A percentile compares a stretch with the other conserved stretches of the same genome.
Evolutionary conservation across 345 rosid genomes (phyloP).

Genomic region (Citrus cavaleriei): DNA sequence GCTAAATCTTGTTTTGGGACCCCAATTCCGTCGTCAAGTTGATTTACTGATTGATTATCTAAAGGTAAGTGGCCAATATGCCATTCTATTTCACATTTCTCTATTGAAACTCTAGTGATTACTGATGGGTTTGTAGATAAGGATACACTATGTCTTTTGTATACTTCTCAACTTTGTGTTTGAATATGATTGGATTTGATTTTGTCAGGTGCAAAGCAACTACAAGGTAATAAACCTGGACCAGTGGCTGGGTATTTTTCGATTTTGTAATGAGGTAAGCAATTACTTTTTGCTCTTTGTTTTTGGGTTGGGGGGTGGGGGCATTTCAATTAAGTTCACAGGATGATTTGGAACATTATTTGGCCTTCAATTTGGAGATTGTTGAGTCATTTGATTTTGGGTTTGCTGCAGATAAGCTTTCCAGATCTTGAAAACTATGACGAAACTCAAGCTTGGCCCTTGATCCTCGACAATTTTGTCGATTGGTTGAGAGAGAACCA

Average conservation of each 20-base stretch:
- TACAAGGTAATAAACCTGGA: conserved; percentile 53
- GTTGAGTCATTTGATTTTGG: neutral
- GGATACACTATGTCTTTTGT: neutral
- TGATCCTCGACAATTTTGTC: conserved; percentile 51
- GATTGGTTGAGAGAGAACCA: conserved; percentile 47
- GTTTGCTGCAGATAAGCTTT: conserved; percentile 35
- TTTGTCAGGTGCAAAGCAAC: conserved; percentile 45
- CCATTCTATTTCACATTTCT: neutral
- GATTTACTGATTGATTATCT: conserved; percentile 41
- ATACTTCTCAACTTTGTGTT: neutral
- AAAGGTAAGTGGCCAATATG: conserved; percentile 27
- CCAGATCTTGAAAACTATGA: conserved; percentile 48
- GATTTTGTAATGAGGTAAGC: conserved; percentile 52
- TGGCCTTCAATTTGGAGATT: neutral
- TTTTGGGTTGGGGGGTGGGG: too few relatives aligned
- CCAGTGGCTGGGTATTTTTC: conserved; percentile 51
- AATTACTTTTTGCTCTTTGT: neutral
- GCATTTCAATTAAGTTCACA: neutral
- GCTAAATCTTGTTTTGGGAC: conserved; percentile 41
- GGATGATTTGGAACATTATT: neutral
- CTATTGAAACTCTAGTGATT: neutral
- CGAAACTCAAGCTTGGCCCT: conserved; percentile 45
- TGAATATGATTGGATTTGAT: neutral
- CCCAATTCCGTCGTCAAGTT: conserved; percentile 31
- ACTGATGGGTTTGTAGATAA: neutral